Base-by-base conservation (phyloP, 2,329 filamentous ascomycete species). In the Alternaria longipes region DNA sequence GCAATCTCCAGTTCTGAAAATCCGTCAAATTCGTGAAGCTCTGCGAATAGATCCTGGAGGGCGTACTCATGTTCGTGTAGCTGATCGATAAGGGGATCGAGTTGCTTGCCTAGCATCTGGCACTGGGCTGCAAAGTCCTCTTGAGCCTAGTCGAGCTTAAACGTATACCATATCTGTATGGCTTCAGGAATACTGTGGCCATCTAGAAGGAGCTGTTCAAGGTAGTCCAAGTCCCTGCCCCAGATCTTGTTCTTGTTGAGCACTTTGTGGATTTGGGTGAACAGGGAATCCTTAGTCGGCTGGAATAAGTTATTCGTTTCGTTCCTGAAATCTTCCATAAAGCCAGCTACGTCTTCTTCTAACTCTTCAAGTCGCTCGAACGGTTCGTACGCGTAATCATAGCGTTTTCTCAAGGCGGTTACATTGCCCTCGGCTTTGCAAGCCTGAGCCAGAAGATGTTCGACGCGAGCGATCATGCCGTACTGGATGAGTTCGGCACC, bases 11-110 rank as follows among this genome's bases (percentile, higher is more conserved):
- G 0, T 7, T 26, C 6, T 26, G 11, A 0, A 5, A 30, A 30
- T 9, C 11, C 28, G 0, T 11, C 0, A 0, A 11, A 9, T 4
- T 5, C 11, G 28, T 11, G 9, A 11, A 30, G 0, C 4, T 30
- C 28, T 11, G 1, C 28, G 0, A 11, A 30, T 12, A 30, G 4
- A 11, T 12, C 9, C 9, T 11, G 28, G 11, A 12, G 0, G 4
- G 0, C 1, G 28, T 30, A 2, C 11, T 30, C 28, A 0, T 12
- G 28, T 9, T 30, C 1, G 28, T 30, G 11, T 11, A 30, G 28
- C 28, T 5, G 1, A 11, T 9, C 8, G 11, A 30, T 5, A 5
- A 30, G 11, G 0, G 8, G 1, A 5, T 11, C 0, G 0, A 12
- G 9, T 0, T 30, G 28, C 28, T 30, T 11, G 28, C 11, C 28